Percentiles rank a stretch among this genome's conserved stretches.
These are phyloP conservation scores for Posidonia oceanica DNA, from an alignment of 116 monocot species.

Conservation along the genomic window DNA sequence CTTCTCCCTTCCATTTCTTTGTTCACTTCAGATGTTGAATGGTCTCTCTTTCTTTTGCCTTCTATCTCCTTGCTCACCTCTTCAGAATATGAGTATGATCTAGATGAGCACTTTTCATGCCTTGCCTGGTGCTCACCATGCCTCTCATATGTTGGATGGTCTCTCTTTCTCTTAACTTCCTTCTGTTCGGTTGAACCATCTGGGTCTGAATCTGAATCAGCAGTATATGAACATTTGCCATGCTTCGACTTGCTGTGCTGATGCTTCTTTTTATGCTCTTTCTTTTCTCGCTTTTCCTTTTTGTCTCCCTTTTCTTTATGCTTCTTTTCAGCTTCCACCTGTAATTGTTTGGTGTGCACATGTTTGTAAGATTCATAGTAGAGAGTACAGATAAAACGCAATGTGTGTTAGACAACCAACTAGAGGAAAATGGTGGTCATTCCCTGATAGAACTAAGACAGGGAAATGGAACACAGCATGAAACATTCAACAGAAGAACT, in stretches of 20 bases:
- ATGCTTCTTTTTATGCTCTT: constrained; percentile 43
- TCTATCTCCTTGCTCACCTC: not conserved
- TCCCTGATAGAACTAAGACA: no score
- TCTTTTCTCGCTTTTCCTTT: constrained; percentile 37
- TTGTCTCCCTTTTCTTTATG: constrained; percentile 33
- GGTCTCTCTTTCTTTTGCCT: constrained; percentile 2
- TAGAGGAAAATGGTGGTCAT: no score
- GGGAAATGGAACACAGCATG: no score
- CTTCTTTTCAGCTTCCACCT: constrained; percentile 78
- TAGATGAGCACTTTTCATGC: constrained; percentile 17
- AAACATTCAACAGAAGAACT: no score
- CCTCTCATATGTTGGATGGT: constrained; percentile 7
- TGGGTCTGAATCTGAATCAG: constrained; percentile 29
- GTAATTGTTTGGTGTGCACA: constrained; percentile 4
- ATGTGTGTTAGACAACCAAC: no score
- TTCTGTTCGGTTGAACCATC: constrained; percentile 5
- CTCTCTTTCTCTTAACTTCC: constrained; percentile 15
- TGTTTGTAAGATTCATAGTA: not conserved
- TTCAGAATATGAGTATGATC: constrained; percentile 11
- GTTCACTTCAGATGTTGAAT: no score
- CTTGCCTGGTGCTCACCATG: constrained; percentile 12
- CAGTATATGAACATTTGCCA: constrained; percentile 18
- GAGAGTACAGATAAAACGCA: no score
- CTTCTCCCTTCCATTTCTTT: constrained; percentile 1
- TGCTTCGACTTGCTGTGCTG: constrained; percentile 19